Evolutionary conservation across 345 rosid species (phyloP), one percentile per base, ranked within the genome.

Genomic region (Linum lewisii): DNA sequence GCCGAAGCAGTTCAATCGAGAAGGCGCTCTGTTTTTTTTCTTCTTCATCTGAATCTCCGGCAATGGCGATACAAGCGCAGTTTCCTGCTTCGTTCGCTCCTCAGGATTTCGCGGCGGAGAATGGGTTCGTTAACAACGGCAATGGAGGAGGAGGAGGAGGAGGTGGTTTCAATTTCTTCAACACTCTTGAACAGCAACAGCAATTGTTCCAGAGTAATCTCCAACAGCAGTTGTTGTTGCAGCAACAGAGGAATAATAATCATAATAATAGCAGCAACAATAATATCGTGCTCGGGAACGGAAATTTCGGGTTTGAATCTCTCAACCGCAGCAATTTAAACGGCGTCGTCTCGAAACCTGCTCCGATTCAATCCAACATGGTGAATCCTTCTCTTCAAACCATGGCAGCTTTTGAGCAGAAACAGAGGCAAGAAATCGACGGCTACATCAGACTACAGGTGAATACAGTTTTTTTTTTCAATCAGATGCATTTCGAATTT

Each of bases 31-130:
- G 47, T 42, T 42, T 8, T 6, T 42, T 16, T 5, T 42, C 47
- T 42, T 42, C 14, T 42, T 1, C 13, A n/a, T n/a, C n/a, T n/a
- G n/a, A n/a, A n/a, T 11, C 18, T 42, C 47, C 18, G 47, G 47
- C 47, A 26, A 85, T 82, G 98, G 98, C 98, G 7, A 73, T 91
- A 32, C 82, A 81, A 72, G 84, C 96, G 14, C 86, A 78, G 85
- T 59, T 79, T 55, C 78, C 84, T 29, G 34, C 34, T 0, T 61
- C 66, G 21, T 74, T 62, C 22, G 83, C 72, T 3, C 73, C 74
- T 1, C 82, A 78, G 21, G 84, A 78, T 67, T 67, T 61, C 76
- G 62, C 72, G 53, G 62, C 71, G 53, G 80, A 71, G 53, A 75
- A 75, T 59, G 81, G 73, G 4, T 42, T 61, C 32, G 57, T 23